These are phyloP conservation scores for Amanita bisporigera DNA, from an alignment of 1,284 basidiomycete species.

Conservation along the genomic window DNA sequence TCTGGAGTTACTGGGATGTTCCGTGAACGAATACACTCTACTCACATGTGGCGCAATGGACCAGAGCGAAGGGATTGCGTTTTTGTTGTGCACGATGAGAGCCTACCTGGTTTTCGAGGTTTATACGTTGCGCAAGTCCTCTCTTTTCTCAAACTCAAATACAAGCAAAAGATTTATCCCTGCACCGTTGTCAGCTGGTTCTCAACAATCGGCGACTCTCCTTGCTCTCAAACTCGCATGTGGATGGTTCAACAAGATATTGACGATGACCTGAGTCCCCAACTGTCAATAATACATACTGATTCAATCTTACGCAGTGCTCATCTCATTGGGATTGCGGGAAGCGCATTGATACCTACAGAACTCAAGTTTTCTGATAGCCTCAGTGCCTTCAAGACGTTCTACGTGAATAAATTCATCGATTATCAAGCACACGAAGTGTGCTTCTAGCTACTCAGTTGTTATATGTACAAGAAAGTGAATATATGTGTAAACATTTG, in stretches of 20 bases:
- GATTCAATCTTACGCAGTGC: not conserved
- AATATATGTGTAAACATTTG: too few species aligned
- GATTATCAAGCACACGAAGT: not conserved
- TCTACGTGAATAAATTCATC: not conserved
- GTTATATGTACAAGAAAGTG: too few species aligned
- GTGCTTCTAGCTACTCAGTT: too few species aligned
- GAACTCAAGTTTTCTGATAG: not conserved
- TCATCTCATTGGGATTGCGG: not conserved
- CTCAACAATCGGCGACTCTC: not conserved
- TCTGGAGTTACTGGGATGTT: not conserved
- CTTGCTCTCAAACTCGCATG: too few species aligned
- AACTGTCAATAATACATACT: not conserved
- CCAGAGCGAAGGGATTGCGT: not conserved
- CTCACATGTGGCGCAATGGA: constrained; percentile 1
- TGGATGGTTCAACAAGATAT: not conserved
- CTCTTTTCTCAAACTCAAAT: not conserved
- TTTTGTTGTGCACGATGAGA: not conserved
- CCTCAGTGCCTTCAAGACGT: not conserved
- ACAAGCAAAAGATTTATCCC: not conserved
- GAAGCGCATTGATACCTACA: not conserved
- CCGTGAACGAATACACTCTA: not conserved
- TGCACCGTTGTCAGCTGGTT: not conserved
- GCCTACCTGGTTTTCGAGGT: not conserved
- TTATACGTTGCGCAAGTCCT: too few species aligned
- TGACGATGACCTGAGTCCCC: not conserved